Conservation (phyloP, 2,329 filamentous ascomycete species). For the Fusarium longipes region DNA sequence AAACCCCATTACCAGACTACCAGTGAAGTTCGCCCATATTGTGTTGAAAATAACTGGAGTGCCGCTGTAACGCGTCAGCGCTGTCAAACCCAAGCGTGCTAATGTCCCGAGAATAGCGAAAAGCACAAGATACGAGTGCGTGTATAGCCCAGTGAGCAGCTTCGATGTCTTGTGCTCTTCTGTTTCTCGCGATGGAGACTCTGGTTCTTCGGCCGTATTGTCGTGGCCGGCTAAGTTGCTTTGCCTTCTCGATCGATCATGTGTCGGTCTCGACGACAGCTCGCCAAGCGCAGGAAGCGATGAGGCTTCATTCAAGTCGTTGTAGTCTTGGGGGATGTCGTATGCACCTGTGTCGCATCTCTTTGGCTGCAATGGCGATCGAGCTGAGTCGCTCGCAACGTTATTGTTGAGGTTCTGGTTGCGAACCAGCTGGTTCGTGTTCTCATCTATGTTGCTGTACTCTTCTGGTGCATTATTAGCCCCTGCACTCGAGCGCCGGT, state of each 20-base stretch:
- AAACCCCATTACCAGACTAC: conserved; percentile 87
- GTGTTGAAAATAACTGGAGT: conserved; percentile 79
- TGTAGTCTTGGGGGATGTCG: conserved; percentile 50
- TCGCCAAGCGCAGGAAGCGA: conserved; percentile 19
- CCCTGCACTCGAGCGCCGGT: conserved; percentile 1
- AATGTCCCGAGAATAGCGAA: conserved; percentile 89
- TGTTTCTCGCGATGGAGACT: conserved; percentile 21
- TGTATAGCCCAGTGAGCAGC: conserved; percentile 71
- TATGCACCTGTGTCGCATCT: conserved; percentile 38
- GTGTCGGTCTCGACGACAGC: not conserved
- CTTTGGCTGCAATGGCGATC: not conserved
- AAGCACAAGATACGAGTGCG: conserved; percentile 82
- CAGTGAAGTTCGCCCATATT: conserved; percentile 89
- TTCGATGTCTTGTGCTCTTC: conserved; percentile 55
- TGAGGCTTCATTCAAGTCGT: conserved; percentile 56
- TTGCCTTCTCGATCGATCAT: conserved; percentile 15
- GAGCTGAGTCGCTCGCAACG: not conserved
- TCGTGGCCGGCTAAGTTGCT: conserved; percentile 14
- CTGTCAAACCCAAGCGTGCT: conserved; percentile 82
- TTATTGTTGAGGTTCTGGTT: not conserved
- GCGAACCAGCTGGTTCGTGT: not conserved
- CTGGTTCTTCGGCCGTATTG: not conserved
- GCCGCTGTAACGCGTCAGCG: conserved; percentile 81
- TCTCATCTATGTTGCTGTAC: conserved; percentile 1
- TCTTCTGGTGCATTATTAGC: conserved; percentile 2